phyloP scores from a whole-genome alignment of 2,329 filamentous ascomycete genomes.

The Fusarium brachygibbosum region DNA sequence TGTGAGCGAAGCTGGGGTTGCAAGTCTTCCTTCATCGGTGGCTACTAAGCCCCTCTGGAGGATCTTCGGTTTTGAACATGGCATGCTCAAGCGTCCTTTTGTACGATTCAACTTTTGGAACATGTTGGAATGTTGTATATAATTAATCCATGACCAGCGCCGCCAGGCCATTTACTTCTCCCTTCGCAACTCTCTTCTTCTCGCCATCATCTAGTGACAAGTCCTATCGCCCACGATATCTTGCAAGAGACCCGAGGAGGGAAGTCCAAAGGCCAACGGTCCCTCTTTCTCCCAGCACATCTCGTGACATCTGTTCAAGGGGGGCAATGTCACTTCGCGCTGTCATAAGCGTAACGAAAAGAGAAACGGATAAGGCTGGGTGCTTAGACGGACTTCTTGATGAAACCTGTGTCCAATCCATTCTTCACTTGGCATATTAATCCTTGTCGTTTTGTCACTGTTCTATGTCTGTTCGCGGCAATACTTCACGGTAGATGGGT shows the following conservation, averaged over 20 bases:
- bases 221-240: constrained; percentile 20
- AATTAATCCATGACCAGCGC: constrained; percentile 45
- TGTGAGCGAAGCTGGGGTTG: constrained; percentile 88
- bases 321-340: constrained; percentile 15
- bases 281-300: constrained; percentile 23
- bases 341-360: neutral
- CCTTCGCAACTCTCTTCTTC: constrained; percentile 28
- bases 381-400: constrained; percentile 35
- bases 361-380: constrained; percentile 27
- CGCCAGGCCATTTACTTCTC: constrained; percentile 43
- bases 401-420: constrained; percentile 21
- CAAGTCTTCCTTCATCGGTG: constrained; percentile 43
- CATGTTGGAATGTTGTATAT: constrained; percentile 51
- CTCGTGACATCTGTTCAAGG: constrained; percentile 19
- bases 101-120: constrained; percentile 32
- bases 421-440: constrained; percentile 24
- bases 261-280: constrained; percentile 33
- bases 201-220: constrained; percentile 15
- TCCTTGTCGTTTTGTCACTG: constrained; percentile 23
- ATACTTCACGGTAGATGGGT: constrained; percentile 30
- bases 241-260: constrained; percentile 22
- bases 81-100: constrained; percentile 38
- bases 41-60: constrained; percentile 35
- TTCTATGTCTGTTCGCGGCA: constrained; percentile 38
- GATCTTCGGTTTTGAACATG: constrained; percentile 26